Conservation (phyloP, 1,284 basidiomycete species). For the Cutaneotrichosporon sp. region DNA sequence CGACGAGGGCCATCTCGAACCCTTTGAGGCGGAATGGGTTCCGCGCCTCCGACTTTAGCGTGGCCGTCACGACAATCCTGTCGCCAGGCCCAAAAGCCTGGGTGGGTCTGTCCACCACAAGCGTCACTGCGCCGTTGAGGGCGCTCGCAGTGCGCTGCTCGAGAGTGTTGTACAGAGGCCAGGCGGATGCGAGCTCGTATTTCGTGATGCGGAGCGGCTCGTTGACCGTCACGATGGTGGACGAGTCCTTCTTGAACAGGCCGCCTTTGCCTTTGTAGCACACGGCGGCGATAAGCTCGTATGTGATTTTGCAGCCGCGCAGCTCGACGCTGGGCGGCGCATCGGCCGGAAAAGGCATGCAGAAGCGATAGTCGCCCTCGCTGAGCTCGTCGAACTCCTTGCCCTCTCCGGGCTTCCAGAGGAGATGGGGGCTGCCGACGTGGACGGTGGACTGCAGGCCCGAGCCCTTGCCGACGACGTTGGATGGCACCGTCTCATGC, state of each 20-base stretch:
- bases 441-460: conserved; percentile 58
- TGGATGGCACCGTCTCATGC: conserved; percentile 58
- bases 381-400: conserved; percentile 62
- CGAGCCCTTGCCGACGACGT: conserved; percentile 58
- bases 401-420: conserved; percentile 40
- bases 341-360: conserved; percentile 76
- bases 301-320: conserved; percentile 60
- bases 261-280: conserved; percentile 77
- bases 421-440: conserved; percentile 37
- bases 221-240: conserved; percentile 56
- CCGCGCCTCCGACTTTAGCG: conserved; percentile 53
- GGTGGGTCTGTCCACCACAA: conserved; percentile 62
- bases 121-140: conserved; percentile 60
- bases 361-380: conserved; percentile 63
- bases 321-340: conserved; percentile 74
- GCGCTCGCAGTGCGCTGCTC: conserved; percentile 61
- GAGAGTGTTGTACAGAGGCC: conserved; percentile 76
- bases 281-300: conserved; percentile 76
- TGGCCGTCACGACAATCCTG: conserved; percentile 64
- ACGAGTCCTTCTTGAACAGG: conserved; percentile 66
- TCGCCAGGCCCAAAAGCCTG: conserved; percentile 80
- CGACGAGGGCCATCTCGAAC: conserved; percentile 71
- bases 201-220: conserved; percentile 75
- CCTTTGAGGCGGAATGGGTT: conserved; percentile 63
- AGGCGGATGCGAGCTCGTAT: conserved; percentile 80